phyloP scores from a whole-genome alignment of 805 yeast species.

The Millerago galiae region DNA sequence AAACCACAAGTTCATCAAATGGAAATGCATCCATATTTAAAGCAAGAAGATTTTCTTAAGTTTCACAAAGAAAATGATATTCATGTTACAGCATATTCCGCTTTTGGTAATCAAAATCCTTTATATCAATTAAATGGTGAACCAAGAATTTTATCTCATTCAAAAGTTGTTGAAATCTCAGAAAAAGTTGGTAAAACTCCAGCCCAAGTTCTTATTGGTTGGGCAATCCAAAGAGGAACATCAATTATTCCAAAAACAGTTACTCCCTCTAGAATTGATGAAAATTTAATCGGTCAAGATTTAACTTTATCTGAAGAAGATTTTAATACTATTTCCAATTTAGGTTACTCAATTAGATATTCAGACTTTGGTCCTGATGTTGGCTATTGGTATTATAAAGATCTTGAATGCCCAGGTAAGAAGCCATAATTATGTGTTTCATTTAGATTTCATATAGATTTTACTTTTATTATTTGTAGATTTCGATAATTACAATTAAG shows the following conservation, averaged over 20 bases:
- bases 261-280: conserved; percentile 35
- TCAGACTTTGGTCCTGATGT: conserved; percentile 28
- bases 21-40: conserved; percentile 62
- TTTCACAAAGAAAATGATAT: conserved; percentile 49
- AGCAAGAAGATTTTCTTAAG: conserved; percentile 52
- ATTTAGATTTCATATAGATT: no score
- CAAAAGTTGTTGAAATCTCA: conserved; percentile 30
- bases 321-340: conserved; percentile 15
- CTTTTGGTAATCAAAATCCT: conserved; percentile 38
- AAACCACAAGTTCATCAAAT: conserved; percentile 62
- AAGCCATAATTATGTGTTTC: conserved; percentile 8
- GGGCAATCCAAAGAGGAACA: conserved; percentile 53
- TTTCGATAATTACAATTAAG: not conserved
- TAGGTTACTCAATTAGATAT: conserved; percentile 25
- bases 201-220: conserved; percentile 48
- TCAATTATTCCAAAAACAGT: conserved; percentile 49
- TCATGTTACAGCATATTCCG: conserved; percentile 68
- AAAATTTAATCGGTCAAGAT: conserved; percentile 25
- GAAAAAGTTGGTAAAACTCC: conserved; percentile 36
- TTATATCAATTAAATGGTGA: conserved; percentile 23
- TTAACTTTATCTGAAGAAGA: conserved; percentile 31
- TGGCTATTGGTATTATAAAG: conserved; percentile 28
- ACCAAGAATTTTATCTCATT: conserved; percentile 28
- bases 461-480: no score
- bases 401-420: conserved; percentile 29